Percentiles rank a stretch among this genome's conserved stretches.
Evolutionary conservation across 2,329 filamentous ascomycete genomes (phyloP).

Genomic region (Exophiala sp.): DNA sequence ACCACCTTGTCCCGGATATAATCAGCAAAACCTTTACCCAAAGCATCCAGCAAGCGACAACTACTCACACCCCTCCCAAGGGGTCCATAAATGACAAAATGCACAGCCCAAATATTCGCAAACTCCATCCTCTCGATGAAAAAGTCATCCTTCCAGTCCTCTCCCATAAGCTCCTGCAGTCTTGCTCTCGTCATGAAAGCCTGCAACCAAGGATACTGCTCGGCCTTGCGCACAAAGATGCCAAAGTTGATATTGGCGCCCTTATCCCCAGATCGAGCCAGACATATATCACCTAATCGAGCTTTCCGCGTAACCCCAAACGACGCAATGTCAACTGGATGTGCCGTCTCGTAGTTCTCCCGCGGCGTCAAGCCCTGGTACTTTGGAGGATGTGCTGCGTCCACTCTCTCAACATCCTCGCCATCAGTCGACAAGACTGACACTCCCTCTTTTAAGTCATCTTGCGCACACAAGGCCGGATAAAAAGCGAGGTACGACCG

Average conservation of each 20-base stretch:
- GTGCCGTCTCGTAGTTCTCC: constrained; percentile 18
- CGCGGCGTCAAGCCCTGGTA: neutral
- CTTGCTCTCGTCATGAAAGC: constrained; percentile 39
- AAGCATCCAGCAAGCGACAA: constrained; percentile 45
- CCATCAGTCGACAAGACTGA: too few relatives aligned
- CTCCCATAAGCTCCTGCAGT: constrained; percentile 41
- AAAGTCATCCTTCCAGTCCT: constrained; percentile 45
- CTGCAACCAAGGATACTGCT: constrained; percentile 37
- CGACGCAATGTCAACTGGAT: constrained; percentile 23
- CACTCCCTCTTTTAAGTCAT: constrained; percentile 21
- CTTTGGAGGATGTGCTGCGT: too few relatives aligned
- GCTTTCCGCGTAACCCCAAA: constrained; percentile 33
- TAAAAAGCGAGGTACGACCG: constrained; percentile 43
- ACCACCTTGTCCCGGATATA: constrained; percentile 47
- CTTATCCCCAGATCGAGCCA: constrained; percentile 44
- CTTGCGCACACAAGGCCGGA: constrained; percentile 36
- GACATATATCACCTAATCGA: constrained; percentile 43
- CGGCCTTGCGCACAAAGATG: constrained; percentile 32
- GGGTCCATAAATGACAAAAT: constrained; percentile 51
- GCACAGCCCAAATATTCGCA: constrained; percentile 43
- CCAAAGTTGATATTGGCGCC: constrained; percentile 44
- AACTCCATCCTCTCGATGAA: constrained; percentile 50
- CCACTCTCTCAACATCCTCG: too few relatives aligned
- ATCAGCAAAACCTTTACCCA: constrained; percentile 55
- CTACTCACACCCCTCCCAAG: constrained; percentile 49